A percentile compares a stretch with the other conserved stretches of the same genome.
Conservation (phyloP, 2,329 filamentous ascomycete genomes). For the Microsporum audouinii region DNA sequence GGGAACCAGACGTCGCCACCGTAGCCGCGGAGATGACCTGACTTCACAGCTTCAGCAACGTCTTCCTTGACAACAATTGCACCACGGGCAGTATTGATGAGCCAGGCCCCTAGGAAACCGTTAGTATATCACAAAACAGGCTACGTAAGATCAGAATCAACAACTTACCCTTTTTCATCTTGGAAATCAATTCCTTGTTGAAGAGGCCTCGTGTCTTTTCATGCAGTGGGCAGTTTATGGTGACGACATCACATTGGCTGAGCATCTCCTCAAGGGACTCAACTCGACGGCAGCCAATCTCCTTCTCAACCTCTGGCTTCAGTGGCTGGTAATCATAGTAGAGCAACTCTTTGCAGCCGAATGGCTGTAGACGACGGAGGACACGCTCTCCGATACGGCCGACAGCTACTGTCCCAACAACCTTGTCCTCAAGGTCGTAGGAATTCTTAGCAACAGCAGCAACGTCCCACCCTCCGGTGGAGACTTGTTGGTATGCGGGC, state of each 20-base stretch:
- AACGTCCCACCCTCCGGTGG: conserved; percentile 84
- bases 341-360: conserved; percentile 98
- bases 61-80: conserved; percentile 99
- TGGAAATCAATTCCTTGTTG: conserved; percentile 95
- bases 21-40: conserved; percentile 55
- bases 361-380: conserved; percentile 85
- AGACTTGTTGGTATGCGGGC: conserved; percentile 88
- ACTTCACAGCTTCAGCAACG: conserved; percentile 84
- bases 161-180: conserved; percentile 87
- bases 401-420: conserved; percentile 92
- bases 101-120: conserved; percentile 59
- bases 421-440: conserved; percentile 94
- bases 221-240: conserved; percentile 98
- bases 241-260: conserved; percentile 88
- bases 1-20: conserved; percentile 68
- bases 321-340: conserved; percentile 99
- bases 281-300: conserved; percentile 89
- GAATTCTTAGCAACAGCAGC: conserved; percentile 96
- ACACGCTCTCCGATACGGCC: conserved; percentile 98
- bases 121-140: conserved; percentile 6
- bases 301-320: conserved; percentile 70
- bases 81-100: conserved; percentile 96
- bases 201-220: conserved; percentile 94
- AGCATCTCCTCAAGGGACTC: conserved; percentile 87
- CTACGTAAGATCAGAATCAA: background rate